Percentiles rank a stretch among this genome's conserved stretches.
phyloP scores from a whole-genome alignment of 2,329 filamentous ascomycete genomes.

The Myriosclerotinia duriaeana region DNA sequence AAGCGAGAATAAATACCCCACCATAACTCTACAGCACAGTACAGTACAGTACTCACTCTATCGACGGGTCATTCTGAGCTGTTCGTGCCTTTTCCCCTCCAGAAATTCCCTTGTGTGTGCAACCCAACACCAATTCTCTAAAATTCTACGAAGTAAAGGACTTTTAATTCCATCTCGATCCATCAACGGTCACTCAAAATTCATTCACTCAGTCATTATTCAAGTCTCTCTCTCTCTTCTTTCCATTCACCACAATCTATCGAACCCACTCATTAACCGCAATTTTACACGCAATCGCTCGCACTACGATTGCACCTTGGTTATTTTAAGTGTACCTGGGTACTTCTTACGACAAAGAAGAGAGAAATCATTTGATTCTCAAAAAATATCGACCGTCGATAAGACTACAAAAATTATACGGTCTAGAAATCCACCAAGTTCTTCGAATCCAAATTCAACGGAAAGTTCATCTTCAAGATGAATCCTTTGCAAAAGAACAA shows the following conservation, averaged over 20 bases:
- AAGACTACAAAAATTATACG: not conserved
- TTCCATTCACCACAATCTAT: not conserved
- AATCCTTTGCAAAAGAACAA: constrained; percentile 99
- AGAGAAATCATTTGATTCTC: constrained; percentile 3
- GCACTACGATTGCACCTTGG: not conserved
- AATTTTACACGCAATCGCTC: constrained; percentile 9
- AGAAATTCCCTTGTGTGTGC: constrained; percentile 9
- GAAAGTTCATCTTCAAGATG: constrained; percentile 56
- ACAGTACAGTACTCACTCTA: too few relatives aligned
- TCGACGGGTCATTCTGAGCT: constrained; percentile 16
- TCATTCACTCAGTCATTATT: not conserved
- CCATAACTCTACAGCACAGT: constrained; percentile 18
- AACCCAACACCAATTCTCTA: not conserved
- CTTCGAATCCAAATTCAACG: not conserved
- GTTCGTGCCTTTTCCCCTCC: constrained; percentile 3
- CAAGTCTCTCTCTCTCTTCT: constrained; percentile 15
- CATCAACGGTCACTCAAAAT: not conserved
- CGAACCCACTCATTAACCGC: constrained; percentile 9
- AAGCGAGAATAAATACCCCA: constrained; percentile 12
- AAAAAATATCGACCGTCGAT: constrained; percentile 1
- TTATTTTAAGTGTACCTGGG: constrained; percentile 12
- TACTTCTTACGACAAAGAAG: constrained; percentile 13
- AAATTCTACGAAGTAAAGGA: not conserved
- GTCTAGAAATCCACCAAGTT: not conserved
- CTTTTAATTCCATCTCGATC: not conserved